phyloP scores from a whole-genome alignment of 75 land plant species.

The Chamaecyparis obtusa region DNA sequence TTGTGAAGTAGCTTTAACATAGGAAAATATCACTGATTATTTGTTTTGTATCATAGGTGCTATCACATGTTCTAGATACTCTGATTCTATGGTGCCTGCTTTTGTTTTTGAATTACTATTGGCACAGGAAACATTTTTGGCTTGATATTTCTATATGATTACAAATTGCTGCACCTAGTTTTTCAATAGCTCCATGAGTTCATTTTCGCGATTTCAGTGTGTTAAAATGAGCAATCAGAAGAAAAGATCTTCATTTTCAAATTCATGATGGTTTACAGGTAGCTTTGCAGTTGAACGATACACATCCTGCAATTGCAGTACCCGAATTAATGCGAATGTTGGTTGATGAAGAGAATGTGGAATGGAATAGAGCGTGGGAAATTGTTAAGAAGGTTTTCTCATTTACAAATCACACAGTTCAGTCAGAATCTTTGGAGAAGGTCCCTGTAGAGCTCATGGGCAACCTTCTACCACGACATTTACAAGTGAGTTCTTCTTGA shows the following conservation, averaged over 20 bases:
- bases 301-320: slow-evolving; percentile 72
- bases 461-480: slow-evolving; percentile 74
- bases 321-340: slow-evolving; percentile 67
- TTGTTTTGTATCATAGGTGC: background rate
- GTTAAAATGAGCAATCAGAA: background rate
- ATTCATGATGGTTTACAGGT: slow-evolving; percentile 37
- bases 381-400: slow-evolving; percentile 57
- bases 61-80: background rate
- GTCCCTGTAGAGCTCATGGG: slow-evolving; percentile 68
- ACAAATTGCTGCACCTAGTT: background rate
- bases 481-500: slow-evolving; percentile 40
- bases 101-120: slow-evolving; percentile 4
- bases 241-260: background rate
- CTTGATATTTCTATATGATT: background rate
- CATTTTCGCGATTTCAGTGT: background rate
- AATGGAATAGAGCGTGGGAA: slow-evolving; percentile 61
- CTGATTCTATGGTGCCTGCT: background rate
- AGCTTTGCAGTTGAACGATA: slow-evolving; percentile 77
- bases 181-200: background rate
- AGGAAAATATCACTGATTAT: background rate
- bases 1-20: background rate
- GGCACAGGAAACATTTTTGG: background rate
- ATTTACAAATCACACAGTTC: slow-evolving; percentile 62
- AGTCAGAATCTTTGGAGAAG: slow-evolving; percentile 65
- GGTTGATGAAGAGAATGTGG: slow-evolving; percentile 61